phyloP scores from a whole-genome alignment of 192 early-diverging fungal genomes.

The Pilaira anomala region DNA sequence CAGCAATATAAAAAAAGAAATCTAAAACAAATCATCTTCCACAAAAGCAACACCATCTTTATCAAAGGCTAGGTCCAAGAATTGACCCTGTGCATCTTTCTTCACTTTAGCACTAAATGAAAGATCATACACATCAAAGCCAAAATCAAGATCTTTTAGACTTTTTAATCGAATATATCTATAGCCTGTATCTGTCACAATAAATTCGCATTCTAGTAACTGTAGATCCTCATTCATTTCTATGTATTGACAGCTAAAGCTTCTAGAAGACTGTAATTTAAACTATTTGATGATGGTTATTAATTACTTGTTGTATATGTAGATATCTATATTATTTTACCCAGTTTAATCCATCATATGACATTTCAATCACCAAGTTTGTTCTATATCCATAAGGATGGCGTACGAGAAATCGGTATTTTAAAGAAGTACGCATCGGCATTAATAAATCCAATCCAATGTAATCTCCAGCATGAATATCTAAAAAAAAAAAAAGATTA shows the following conservation, averaged over 20 bases:
- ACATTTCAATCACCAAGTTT: conserved; percentile 27
- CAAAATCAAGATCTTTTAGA: conserved; percentile 27
- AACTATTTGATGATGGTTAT: background rate
- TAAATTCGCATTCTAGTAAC: conserved; percentile 32
- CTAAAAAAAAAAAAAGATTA: conserved; percentile 19
- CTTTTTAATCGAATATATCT: conserved; percentile 40
- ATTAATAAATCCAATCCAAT: conserved; percentile 56
- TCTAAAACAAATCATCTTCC: conserved; percentile 19
- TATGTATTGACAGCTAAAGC: conserved; percentile 6
- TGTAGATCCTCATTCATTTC: background rate
- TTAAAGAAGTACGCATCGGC: conserved; percentile 35
- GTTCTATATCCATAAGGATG: conserved; percentile 32
- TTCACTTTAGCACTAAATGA: conserved; percentile 35
- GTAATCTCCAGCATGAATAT: conserved; percentile 47
- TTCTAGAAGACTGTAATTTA: conserved; percentile 2
- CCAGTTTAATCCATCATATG: conserved; percentile 40
- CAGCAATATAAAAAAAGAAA: background rate
- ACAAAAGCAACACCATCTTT: conserved; percentile 22
- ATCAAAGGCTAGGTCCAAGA: conserved; percentile 27
- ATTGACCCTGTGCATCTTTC: conserved; percentile 23
- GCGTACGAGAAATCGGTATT: conserved; percentile 26
- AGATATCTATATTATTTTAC: conserved; percentile 15
- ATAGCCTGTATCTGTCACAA: conserved; percentile 34
- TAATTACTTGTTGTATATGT: background rate
- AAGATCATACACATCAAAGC: conserved; percentile 37